Conservation (phyloP, 441 rosid genomes). For the Populus trichocarpa region DNA sequence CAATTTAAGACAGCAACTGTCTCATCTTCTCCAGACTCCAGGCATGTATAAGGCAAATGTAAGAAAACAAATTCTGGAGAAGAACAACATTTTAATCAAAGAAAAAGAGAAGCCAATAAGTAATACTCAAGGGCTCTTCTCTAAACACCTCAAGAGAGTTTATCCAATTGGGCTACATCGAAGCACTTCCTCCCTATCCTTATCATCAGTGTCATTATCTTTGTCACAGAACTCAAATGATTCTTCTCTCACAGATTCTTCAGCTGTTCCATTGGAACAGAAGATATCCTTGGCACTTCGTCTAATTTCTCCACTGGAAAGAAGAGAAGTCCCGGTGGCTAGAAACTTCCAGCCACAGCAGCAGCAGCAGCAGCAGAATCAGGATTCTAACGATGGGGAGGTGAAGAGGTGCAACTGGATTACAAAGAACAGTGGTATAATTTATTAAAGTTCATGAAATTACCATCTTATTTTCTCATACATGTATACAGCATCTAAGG, state of each 20-base stretch:
- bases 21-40: constrained; percentile 19
- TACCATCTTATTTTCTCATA: neutral
- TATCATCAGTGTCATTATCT: constrained; percentile 75
- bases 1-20: constrained; percentile 7
- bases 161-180: constrained; percentile 75
- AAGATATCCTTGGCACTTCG: constrained; percentile 56
- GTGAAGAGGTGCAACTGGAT: constrained; percentile 84
- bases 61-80: constrained; percentile 42
- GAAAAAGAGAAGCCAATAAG: constrained; percentile 29
- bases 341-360: constrained; percentile 37
- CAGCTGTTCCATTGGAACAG: constrained; percentile 48
- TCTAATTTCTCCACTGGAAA: constrained; percentile 41
- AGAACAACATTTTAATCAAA: constrained; percentile 24
- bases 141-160: constrained; percentile 72
- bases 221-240: constrained; percentile 82
- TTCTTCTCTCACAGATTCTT: constrained; percentile 56
- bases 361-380: constrained; percentile 33
- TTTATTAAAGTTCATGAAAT: neutral
- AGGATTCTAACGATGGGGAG: constrained; percentile 44
- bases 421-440: constrained; percentile 76
- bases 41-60: constrained; percentile 35
- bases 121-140: constrained; percentile 35
- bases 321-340: constrained; percentile 36
- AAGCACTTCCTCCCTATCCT: constrained; percentile 68
- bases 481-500: neutral